Evolutionary conservation across 352 stramenopile genomes (phyloP).

Genomic region (Globisporangium paroecandrum): DNA sequence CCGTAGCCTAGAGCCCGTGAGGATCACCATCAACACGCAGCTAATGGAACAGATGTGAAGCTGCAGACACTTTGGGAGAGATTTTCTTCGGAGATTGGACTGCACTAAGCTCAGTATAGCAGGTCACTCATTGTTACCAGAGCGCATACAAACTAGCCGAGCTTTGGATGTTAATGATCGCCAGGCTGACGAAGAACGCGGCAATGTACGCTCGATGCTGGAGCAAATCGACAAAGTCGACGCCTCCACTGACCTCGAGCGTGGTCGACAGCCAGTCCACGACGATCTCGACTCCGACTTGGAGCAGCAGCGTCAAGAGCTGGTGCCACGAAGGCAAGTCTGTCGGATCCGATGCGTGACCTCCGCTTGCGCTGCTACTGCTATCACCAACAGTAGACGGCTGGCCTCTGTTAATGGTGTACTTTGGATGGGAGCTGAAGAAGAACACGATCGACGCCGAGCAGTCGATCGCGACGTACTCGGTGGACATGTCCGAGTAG

Average conservation of each 20-base stretch:
- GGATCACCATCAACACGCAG: neutral
- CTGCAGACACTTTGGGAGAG: too few relatives aligned
- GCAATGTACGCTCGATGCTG: neutral
- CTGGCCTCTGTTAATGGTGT: conserved; percentile 5
- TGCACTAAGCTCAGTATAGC: too few relatives aligned
- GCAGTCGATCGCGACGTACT: conserved; percentile 46
- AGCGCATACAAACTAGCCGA: neutral
- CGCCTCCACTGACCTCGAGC: neutral
- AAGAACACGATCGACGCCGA: conserved; percentile 42
- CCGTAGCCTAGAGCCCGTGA: neutral
- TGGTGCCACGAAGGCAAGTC: neutral
- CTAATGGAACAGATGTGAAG: neutral
- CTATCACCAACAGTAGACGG: neutral
- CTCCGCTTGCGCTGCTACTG: neutral
- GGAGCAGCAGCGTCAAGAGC: neutral
- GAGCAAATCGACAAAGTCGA: neutral
- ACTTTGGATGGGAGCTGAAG: conserved; percentile 31
- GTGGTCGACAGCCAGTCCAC: neutral
- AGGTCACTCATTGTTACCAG: neutral
- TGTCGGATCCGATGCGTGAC: neutral
- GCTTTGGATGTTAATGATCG: neutral
- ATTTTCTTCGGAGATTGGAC: too few relatives aligned
- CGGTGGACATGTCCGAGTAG: conserved; percentile 43
- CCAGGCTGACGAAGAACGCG: neutral
- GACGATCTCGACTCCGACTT: neutral